Percentiles rank a stretch among this genome's conserved stretches.
Evolutionary conservation across 2,329 filamentous ascomycete species (phyloP).

Genomic region (Alternaria sp.): DNA sequence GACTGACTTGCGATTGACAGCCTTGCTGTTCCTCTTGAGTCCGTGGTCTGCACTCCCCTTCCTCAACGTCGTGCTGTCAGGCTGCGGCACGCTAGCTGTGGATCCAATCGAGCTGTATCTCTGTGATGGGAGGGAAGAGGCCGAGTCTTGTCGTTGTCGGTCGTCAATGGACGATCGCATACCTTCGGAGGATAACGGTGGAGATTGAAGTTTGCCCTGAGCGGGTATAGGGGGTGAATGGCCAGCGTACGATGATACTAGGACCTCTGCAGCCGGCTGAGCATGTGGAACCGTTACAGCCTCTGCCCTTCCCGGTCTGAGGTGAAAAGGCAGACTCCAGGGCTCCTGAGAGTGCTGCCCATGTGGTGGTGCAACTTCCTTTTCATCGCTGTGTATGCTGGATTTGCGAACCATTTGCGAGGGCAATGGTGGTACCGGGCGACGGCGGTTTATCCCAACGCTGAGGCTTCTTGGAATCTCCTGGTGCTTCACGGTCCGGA

Average conservation of each 20-base stretch:
- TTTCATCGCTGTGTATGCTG: neutral
- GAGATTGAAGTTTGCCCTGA: neutral
- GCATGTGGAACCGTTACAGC: neutral
- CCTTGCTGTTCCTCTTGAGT: slow-evolving; percentile 14
- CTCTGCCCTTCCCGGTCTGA: neutral
- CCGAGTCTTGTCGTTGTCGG: slow-evolving; percentile 6
- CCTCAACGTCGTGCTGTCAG: slow-evolving; percentile 3
- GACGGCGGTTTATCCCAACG: neutral
- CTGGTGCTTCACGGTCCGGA: slow-evolving; percentile 20
- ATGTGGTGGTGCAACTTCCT: neutral
- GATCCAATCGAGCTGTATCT: neutral
- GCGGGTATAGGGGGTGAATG: neutral
- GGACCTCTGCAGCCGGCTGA: neutral
- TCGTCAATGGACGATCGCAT: neutral
- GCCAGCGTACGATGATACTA: neutral
- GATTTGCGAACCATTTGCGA: neutral
- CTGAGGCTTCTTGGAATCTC: slow-evolving; percentile 4
- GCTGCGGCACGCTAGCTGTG: neutral
- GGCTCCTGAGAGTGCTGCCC: slow-evolving; percentile 3
- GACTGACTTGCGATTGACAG: slow-evolving; percentile 4
- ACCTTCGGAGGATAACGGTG: neutral
- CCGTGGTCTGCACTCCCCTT: slow-evolving; percentile 9
- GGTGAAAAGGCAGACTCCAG: slow-evolving; percentile 9
- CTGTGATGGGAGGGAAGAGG: neutral
- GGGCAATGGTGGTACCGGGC: slow-evolving; percentile 1